Evolutionary conservation across 2,329 filamentous ascomycete species (phyloP).

Genomic region (Fusarium napiforme): DNA sequence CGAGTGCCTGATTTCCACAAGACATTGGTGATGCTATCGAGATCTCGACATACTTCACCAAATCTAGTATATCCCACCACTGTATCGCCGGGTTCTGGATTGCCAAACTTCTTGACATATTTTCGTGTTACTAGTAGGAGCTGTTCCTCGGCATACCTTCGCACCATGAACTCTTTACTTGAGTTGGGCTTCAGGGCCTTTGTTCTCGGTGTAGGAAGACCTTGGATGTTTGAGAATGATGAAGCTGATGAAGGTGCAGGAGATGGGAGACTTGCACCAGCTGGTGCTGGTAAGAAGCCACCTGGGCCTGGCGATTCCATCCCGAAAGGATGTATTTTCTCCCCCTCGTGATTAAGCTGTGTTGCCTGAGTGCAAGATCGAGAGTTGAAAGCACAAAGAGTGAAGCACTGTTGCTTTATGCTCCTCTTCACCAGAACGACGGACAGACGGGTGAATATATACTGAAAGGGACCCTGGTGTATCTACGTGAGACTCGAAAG

Average conservation of each 20-base stretch:
- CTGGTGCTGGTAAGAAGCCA: slow-evolving; percentile 61
- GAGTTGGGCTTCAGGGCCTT: slow-evolving; percentile 66
- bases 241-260: slow-evolving; percentile 63
- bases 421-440: not conserved
- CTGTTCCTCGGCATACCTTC: slow-evolving; percentile 66
- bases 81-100: slow-evolving; percentile 57
- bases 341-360: too few relatives aligned
- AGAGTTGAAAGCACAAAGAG: not conserved
- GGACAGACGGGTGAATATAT: not conserved
- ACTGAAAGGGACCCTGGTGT: accelerated
- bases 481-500: not conserved
- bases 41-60: slow-evolving; percentile 76
- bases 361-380: not conserved
- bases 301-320: slow-evolving; percentile 50
- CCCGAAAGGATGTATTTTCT: too few relatives aligned
- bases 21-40: slow-evolving; percentile 80
- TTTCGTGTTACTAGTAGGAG: slow-evolving; percentile 66
- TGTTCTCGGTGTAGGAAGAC: slow-evolving; percentile 66
- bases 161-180: slow-evolving; percentile 68
- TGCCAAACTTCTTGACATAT: slow-evolving; percentile 69
- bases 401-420: not conserved
- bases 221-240: slow-evolving; percentile 52
- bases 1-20: slow-evolving; percentile 90
- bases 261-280: slow-evolving; percentile 59
- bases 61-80: slow-evolving; percentile 69